Percentiles rank a stretch among this genome's conserved stretches.
Evolutionary conservation across 495 filamentous ascomycete species (phyloP).

Genomic region (Tuber melanosporum): DNA sequence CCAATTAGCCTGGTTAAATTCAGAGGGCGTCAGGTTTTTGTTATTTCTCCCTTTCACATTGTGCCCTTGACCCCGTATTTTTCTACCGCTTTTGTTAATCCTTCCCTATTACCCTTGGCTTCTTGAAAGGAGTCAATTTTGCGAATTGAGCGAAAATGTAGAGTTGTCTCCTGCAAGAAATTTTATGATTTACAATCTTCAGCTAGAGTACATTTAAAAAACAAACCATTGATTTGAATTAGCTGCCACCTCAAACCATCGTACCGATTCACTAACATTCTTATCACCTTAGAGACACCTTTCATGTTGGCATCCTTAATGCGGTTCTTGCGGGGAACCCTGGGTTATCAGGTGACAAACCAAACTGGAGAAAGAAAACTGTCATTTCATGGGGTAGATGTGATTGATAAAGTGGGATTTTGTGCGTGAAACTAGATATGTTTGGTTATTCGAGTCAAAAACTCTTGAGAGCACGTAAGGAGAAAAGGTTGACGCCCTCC

Average conservation of each 20-base stretch:
- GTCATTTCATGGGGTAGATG: background rate
- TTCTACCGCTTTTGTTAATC: background rate
- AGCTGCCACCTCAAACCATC: background rate
- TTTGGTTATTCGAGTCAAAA: background rate
- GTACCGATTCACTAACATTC: background rate
- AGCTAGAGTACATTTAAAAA: background rate
- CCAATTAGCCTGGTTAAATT: conserved; percentile 26
- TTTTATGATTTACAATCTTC: background rate
- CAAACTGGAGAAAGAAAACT: background rate
- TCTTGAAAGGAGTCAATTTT: background rate
- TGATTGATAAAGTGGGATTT: background rate
- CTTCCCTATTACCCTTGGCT: background rate
- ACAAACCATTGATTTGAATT: background rate
- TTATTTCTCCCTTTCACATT: background rate
- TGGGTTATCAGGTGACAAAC: background rate
- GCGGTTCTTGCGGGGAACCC: background rate
- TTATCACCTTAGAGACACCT: background rate
- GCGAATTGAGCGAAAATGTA: conserved; percentile 2
- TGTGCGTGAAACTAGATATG: background rate
- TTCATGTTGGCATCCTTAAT: background rate
- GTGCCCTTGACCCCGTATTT: background rate
- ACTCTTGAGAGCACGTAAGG: background rate
- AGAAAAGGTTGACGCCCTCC: background rate
- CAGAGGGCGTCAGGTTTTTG: background rate
- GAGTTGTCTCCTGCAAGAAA: background rate